Evolutionary conservation across 2,329 filamentous ascomycete genomes (phyloP), one percentile per base, ranked within the genome.

Genomic region (Verticillium tricorpus): DNA sequence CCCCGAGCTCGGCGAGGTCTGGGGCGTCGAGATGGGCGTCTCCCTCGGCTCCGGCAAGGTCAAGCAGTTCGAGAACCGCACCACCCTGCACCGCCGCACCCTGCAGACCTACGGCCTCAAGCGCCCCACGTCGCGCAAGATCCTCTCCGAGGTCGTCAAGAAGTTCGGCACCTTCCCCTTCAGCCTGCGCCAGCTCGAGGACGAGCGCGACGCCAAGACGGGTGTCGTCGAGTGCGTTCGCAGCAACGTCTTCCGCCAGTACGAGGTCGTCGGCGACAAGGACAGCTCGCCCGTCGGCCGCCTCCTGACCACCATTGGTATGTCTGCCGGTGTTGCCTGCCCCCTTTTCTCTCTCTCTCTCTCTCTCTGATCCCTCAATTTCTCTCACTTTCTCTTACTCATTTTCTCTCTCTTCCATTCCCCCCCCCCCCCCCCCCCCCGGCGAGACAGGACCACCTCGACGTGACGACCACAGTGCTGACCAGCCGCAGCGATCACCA

Each of bases 101-200:
- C 89, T 87, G 68, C 93, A 92, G 69, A 97, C 92, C 64, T 97
- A 97, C 78, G 89, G 88, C 64, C 85, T 99, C 68, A 99, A 98
- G 88, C 89, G 95, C 68, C 92, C 92, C 64, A 96, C 92, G 68
- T 97, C 94, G 59, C 88, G 94, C 74, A 92, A 96, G 79, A 90
- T 94, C 58, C 84, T 98, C 60, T 96, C 93, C 56, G 95, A 98
- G 80, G 90, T 97, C 64, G 89, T 96, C 76, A 96, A 94, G 88
- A 97, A 94, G 82, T 99, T 98, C 73, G 93, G 94, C 67, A 92
- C 87, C 65, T 99, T 99, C 85, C 95, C 95, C 70, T 99, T 99
- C 87, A 96, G 92, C 79, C 84, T 98, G 82, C 87, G 95, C 73
- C 95, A 99, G 82, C 86, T 99, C 65, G 94, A 97, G 66, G 94